These are phyloP conservation scores for Hordeum marinum DNA, from an alignment of 176 grass and related monocot species.

Conservation along the genomic window DNA sequence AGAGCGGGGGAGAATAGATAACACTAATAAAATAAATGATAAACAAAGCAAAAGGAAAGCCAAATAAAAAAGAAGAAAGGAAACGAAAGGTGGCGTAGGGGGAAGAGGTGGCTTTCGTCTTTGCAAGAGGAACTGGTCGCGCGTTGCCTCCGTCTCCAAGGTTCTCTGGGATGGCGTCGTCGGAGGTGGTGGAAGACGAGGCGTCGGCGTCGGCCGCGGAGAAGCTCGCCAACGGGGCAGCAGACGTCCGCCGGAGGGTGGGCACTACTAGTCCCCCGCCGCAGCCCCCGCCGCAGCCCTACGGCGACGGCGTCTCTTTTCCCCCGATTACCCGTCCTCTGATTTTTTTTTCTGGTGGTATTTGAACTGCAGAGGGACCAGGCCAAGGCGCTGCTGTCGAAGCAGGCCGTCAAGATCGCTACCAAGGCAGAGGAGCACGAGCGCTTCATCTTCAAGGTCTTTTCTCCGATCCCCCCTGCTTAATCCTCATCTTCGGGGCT, in stretches of 20 bases:
- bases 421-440: constrained; percentile 91
- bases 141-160: constrained; percentile 20
- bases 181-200: constrained; percentile 34
- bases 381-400: constrained; percentile 85
- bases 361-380: constrained; percentile 46
- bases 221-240: constrained; percentile 20
- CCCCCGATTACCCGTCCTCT: background rate
- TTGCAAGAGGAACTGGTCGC: background rate
- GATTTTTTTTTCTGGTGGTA: background rate
- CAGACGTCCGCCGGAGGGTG: constrained; percentile 41
- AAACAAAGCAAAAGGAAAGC: background rate
- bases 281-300: background rate
- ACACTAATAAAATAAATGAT: background rate
- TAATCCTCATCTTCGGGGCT: background rate
- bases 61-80: background rate
- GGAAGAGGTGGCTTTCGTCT: background rate
- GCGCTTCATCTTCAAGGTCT: constrained; percentile 79
- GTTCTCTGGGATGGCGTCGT: constrained; percentile 33
- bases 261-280: background rate
- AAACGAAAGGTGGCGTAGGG: constrained; percentile 16
- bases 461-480: background rate
- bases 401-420: constrained; percentile 87
- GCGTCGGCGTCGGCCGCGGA: background rate
- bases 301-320: background rate
- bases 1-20: background rate